Conservation (phyloP, 106 monocot species). For the Phalaenopsis equestris region DNA sequence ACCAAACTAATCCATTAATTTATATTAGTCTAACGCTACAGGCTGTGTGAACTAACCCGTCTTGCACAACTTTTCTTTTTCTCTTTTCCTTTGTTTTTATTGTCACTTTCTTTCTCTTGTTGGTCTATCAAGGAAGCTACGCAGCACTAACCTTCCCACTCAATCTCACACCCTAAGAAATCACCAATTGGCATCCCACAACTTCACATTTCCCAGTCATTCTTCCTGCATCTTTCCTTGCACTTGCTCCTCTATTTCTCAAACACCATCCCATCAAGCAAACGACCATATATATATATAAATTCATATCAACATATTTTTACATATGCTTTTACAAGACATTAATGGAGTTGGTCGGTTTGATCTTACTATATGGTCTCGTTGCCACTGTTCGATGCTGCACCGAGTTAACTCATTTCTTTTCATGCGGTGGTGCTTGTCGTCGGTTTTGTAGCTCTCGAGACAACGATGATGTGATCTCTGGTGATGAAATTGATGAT, state of each 20-base stretch:
- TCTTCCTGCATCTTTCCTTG: neutral
- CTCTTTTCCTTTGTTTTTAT: neutral
- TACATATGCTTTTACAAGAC: neutral
- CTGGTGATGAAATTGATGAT: neutral
- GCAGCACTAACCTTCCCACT: neutral
- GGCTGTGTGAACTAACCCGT: neutral
- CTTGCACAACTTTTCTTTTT: neutral
- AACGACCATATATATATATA: neutral
- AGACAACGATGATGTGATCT: neutral
- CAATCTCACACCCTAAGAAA: neutral
- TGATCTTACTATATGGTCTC: neutral
- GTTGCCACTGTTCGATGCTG: neutral
- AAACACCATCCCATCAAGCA: neutral
- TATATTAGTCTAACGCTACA: too few relatives aligned
- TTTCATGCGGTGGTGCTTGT: neutral
- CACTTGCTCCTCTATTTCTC: conserved; percentile 7
- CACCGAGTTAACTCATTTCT: too few relatives aligned
- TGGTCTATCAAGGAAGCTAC: neutral
- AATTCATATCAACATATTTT: neutral
- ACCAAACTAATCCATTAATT: too few relatives aligned
- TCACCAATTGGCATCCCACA: conserved; percentile 1
- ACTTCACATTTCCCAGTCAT: neutral
- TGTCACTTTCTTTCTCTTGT: neutral
- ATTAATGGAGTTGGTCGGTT: neutral
- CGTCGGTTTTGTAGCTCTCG: neutral